Percentiles rank a stretch among this genome's conserved stretches.
Evolutionary conservation across 148 eudicot genomes (phyloP).

Genomic region (Chenopodium formosanum): DNA sequence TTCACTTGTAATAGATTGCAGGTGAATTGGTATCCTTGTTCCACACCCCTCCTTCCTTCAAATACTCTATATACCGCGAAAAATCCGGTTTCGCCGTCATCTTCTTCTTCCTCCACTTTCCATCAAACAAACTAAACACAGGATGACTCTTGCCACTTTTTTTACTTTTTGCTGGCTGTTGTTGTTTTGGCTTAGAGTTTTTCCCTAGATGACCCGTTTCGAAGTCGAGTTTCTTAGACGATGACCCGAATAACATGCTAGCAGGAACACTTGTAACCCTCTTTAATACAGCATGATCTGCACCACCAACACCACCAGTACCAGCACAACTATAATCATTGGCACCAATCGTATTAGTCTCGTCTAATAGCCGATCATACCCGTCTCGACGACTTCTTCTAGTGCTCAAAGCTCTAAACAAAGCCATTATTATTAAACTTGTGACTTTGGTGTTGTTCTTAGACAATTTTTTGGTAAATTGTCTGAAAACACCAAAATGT

Average conservation of each 20-base stretch:
- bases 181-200: neutral
- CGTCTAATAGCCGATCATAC: constrained; percentile 35
- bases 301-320: neutral
- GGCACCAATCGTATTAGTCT: neutral
- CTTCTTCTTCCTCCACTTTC: constrained; percentile 41
- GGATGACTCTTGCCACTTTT: constrained; percentile 33
- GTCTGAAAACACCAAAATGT: neutral
- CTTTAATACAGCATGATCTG: constrained; percentile 22
- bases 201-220: neutral
- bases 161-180: constrained; percentile 5
- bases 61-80: constrained; percentile 43
- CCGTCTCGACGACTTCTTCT: constrained; percentile 29
- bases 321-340: neutral
- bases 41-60: constrained; percentile 45
- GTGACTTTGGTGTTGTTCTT: neutral
- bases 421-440: constrained; percentile 15
- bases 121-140: constrained; percentile 37
- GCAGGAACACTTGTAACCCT: constrained; percentile 39
- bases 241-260: constrained; percentile 35
- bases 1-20: constrained; percentile 34
- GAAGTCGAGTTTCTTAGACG: constrained; percentile 14
- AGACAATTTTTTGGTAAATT: neutral
- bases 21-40: constrained; percentile 30
- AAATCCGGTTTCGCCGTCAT: constrained; percentile 45
- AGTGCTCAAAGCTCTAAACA: constrained; percentile 44